Conservation (phyloP, 2,329 filamentous ascomycete species). For the Alternaria sp. region DNA sequence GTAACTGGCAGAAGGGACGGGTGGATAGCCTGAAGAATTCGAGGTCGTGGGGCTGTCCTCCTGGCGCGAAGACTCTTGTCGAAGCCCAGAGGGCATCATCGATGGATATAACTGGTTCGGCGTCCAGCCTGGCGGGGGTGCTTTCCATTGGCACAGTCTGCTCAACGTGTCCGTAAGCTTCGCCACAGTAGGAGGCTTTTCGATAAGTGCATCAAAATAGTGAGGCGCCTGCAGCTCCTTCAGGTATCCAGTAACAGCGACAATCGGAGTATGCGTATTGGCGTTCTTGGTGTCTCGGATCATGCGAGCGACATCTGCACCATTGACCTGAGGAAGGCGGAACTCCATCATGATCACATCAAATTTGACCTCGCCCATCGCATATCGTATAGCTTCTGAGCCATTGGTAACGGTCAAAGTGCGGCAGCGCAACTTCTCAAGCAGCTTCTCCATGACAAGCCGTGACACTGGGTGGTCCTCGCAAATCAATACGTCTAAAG, state of each 20-base stretch:
- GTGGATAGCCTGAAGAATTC: constrained; percentile 76
- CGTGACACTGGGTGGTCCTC: constrained; percentile 97
- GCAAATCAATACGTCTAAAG: constrained; percentile 92
- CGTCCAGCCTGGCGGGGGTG: constrained; percentile 68
- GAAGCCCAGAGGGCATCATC: constrained; percentile 66
- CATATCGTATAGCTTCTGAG: constrained; percentile 88
- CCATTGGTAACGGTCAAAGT: constrained; percentile 92
- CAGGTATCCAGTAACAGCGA: constrained; percentile 96
- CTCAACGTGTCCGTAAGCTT: constrained; percentile 90
- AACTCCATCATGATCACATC: constrained; percentile 99
- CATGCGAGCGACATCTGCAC: constrained; percentile 95
- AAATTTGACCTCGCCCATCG: constrained; percentile 96
- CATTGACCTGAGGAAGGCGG: constrained; percentile 92
- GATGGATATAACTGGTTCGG: constrained; percentile 43
- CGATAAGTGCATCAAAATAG: constrained; percentile 92
- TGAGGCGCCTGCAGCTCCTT: constrained; percentile 95
- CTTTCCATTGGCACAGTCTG: constrained; percentile 91
- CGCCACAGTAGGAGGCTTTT: constrained; percentile 92
- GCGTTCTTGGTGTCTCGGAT: constrained; percentile 95
- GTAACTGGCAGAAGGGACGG: constrained; percentile 75
- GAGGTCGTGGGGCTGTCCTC: constrained; percentile 87
- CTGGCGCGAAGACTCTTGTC: constrained; percentile 65
- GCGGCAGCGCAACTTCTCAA: constrained; percentile 93
- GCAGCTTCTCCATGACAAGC: constrained; percentile 97
- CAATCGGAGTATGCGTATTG: constrained; percentile 92